Percentiles rank a stretch among this genome's conserved stretches.
Evolutionary conservation across 129 eudicot genomes (phyloP).

Genomic region (Helichrysum umbraculigerum): DNA sequence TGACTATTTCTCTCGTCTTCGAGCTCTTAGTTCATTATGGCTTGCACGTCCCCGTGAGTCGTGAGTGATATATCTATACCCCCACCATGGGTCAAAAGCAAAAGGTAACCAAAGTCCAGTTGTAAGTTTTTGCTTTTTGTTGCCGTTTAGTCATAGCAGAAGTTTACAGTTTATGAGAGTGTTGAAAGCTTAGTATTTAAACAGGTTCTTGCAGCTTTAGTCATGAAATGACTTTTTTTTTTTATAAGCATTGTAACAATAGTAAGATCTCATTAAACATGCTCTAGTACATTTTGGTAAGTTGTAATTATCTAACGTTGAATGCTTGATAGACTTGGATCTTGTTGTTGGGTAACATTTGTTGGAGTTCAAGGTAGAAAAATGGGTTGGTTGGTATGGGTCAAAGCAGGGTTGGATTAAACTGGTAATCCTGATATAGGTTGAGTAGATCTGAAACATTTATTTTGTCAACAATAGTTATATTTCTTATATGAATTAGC

Average conservation of each 20-base stretch:
- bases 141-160: slow-evolving; percentile 8
- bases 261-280: not conserved
- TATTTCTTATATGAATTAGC: not conserved
- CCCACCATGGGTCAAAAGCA: not conserved
- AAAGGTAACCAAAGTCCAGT: not conserved
- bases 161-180: not conserved
- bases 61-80: not conserved
- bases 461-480: not conserved
- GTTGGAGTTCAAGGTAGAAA: not conserved
- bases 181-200: not conserved
- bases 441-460: not conserved
- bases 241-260: not conserved
- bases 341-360: not conserved
- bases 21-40: slow-evolving; percentile 74
- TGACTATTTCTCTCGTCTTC: slow-evolving; percentile 64
- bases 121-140: not conserved
- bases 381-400: not conserved
- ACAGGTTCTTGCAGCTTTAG: not conserved
- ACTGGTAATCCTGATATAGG: not conserved
- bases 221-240: slow-evolving; percentile 8
- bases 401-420: not conserved
- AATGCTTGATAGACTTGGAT: slow-evolving; percentile 3
- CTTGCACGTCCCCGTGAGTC: slow-evolving; percentile 70
- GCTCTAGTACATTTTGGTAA: not conserved
- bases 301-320: slow-evolving; percentile 1